A percentile compares a stretch with the other conserved stretches of the same genome.
Evolutionary conservation across 139 green algal genomes (phyloP).

Genomic region (Haematococcus sp.): DNA sequence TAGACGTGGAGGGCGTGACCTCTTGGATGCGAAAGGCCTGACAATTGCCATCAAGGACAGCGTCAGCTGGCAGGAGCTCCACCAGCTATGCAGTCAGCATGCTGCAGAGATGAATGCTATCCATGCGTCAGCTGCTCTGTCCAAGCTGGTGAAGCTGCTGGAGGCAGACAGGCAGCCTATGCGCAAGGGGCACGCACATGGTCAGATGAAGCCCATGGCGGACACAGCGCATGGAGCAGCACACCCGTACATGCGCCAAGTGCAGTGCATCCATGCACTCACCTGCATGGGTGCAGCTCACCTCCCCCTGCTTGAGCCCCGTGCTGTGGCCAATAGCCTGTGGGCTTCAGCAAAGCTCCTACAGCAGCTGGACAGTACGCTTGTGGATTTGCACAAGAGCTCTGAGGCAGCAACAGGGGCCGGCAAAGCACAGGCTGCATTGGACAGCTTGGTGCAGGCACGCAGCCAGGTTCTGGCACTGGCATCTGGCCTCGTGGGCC

Average conservation of each 20-base stretch:
- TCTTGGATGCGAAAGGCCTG: neutral
- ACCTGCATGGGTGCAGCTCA: neutral
- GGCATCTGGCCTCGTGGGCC: constrained; percentile 9
- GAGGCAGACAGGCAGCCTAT: neutral
- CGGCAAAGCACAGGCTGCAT: neutral
- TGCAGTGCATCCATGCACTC: neutral
- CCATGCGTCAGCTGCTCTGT: constrained; percentile 10
- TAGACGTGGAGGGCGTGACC: too few relatives aligned
- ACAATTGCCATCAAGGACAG: neutral
- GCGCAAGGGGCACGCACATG: too few relatives aligned
- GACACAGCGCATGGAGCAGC: neutral
- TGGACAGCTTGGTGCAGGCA: neutral
- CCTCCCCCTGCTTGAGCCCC: neutral
- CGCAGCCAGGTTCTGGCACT: constrained; percentile 3
- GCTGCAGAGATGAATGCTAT: neutral
- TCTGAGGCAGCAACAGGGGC: neutral
- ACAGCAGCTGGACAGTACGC: neutral
- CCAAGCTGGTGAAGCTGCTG: constrained; percentile 4
- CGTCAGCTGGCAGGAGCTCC: neutral
- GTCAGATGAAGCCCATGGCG: too few relatives aligned
- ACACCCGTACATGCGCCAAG: neutral
- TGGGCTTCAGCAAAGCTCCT: neutral
- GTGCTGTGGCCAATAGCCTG: constrained; percentile 5
- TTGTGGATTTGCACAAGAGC: too few relatives aligned
- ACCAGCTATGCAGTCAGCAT: constrained; percentile 5